Percentiles rank a stretch among this genome's conserved stretches.
Evolutionary conservation across 441 rosid species (phyloP).

Genomic region (Jatropha multifida): DNA sequence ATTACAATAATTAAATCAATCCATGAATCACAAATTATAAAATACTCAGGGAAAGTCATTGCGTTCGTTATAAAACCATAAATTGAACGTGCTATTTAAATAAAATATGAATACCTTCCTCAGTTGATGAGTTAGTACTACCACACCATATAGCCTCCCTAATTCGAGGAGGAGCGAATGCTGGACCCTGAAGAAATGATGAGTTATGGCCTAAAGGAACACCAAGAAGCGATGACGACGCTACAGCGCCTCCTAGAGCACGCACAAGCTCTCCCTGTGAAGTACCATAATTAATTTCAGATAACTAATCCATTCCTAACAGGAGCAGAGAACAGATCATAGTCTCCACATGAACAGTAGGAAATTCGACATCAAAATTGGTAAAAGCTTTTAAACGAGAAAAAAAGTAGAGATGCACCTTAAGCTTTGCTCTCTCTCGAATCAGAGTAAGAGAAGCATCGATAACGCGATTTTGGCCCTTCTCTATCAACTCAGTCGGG

Average conservation of each 20-base stretch:
- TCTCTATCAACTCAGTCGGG: constrained; percentile 55
- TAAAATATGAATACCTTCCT: constrained; percentile 58
- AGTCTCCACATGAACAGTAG: background rate
- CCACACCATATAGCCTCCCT: constrained; percentile 99
- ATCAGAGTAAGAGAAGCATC: constrained; percentile 96
- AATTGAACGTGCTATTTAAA: background rate
- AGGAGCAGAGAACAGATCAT: background rate
- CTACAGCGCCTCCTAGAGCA: constrained; percentile 74
- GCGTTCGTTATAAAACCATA: background rate
- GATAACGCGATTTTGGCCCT: constrained; percentile 84
- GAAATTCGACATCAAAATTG: background rate
- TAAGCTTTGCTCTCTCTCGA: constrained; percentile 94
- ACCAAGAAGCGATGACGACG: constrained; percentile 81
- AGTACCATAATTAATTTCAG: constrained; percentile 1
- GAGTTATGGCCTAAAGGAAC: constrained; percentile 97
- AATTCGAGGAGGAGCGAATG: constrained; percentile 97
- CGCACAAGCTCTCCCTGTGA: constrained; percentile 89
- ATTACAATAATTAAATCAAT: background rate
- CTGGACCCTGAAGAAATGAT: constrained; percentile 98
- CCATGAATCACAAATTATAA: background rate
- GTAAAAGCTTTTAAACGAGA: background rate
- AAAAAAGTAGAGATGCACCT: constrained; percentile 36
- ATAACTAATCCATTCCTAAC: background rate
- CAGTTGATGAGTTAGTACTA: constrained; percentile 90
- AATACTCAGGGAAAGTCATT: background rate